Evolutionary conservation across 306 rosid species (phyloP).

Genomic region (Morella rubra): DNA sequence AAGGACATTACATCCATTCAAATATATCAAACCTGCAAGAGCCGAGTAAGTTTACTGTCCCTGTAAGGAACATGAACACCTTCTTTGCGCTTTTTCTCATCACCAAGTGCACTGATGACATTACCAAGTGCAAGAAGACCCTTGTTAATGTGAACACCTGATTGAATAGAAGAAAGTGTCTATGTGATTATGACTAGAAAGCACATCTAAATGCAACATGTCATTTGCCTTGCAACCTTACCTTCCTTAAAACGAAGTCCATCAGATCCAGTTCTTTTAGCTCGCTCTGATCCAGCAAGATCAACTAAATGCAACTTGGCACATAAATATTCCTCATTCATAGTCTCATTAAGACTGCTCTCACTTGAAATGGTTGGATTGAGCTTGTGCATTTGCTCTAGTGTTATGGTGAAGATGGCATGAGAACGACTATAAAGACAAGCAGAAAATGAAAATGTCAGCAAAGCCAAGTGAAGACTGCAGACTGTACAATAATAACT

Average conservation of each 20-base stretch:
- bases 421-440: conserved; percentile 82
- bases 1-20: conserved; percentile 15
- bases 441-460: conserved; percentile 30
- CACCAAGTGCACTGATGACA: conserved; percentile 99
- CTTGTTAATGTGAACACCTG: conserved; percentile 97
- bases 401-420: conserved; percentile 97
- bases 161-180: conserved; percentile 28
- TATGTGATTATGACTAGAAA: conserved; percentile 27
- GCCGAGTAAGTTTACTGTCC: conserved; percentile 98
- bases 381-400: conserved; percentile 92
- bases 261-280: conserved; percentile 98
- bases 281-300: conserved; percentile 99
- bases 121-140: conserved; percentile 99
- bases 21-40: conserved; percentile 74
- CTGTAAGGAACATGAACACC: conserved; percentile 94
- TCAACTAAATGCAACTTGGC: conserved; percentile 98
- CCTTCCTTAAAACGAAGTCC: conserved; percentile 99
- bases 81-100: conserved; percentile 98
- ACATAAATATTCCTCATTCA: conserved; percentile 85
- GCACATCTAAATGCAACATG: conserved; percentile 5
- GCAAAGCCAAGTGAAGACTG: conserved; percentile 11
- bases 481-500: conserved; percentile 19
- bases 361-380: conserved; percentile 48
- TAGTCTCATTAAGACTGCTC: conserved; percentile 40
- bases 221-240: conserved; percentile 26